A percentile compares a stretch with the other conserved stretches of the same genome.
These are phyloP conservation scores for Saturnispora galanensis DNA, from an alignment of 805 yeast genomes.

Conservation along the genomic window DNA sequence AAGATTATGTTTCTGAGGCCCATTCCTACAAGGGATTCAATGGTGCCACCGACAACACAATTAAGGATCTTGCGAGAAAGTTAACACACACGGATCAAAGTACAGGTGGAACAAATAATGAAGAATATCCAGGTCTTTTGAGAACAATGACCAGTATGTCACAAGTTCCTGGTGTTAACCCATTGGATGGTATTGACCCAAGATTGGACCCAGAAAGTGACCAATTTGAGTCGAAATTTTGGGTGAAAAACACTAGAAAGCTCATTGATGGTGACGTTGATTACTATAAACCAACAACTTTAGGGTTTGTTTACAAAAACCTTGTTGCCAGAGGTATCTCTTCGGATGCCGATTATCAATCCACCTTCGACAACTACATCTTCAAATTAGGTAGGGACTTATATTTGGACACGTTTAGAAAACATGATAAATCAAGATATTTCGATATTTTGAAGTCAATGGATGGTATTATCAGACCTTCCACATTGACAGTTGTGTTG, in stretches of 20 bases:
- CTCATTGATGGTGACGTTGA: slow-evolving; percentile 46
- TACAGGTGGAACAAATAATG: slow-evolving; percentile 2
- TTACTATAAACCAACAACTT: slow-evolving; percentile 48
- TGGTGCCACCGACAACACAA: slow-evolving; percentile 23
- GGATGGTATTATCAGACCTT: slow-evolving; percentile 55
- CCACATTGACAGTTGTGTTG: slow-evolving; percentile 58
- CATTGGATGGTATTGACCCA: slow-evolving; percentile 29
- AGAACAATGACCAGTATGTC: slow-evolving; percentile 40
- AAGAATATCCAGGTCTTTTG: slow-evolving; percentile 16
- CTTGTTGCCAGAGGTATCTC: slow-evolving; percentile 58
- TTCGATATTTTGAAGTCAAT: slow-evolving; percentile 53
- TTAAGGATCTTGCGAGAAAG: slow-evolving; percentile 35
- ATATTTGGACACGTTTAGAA: slow-evolving; percentile 18
- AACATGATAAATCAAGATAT: slow-evolving; percentile 24
- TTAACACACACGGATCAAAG: slow-evolving; percentile 20
- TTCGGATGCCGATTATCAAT: slow-evolving; percentile 57
- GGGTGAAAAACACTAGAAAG: slow-evolving; percentile 59
- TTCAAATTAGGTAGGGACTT: slow-evolving; percentile 26
- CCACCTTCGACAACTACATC: slow-evolving; percentile 41
- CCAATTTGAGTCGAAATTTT: slow-evolving; percentile 48
- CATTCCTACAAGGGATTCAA: slow-evolving; percentile 30
- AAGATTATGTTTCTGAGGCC: slow-evolving; percentile 7
- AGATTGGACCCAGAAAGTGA: slow-evolving; percentile 50
- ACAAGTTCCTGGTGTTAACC: slow-evolving; percentile 39
- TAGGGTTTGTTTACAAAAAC: slow-evolving; percentile 51